These are phyloP conservation scores for Ceratobasidium sp. DNA, from an alignment of 1,284 basidiomycete species.

Conservation along the genomic window DNA sequence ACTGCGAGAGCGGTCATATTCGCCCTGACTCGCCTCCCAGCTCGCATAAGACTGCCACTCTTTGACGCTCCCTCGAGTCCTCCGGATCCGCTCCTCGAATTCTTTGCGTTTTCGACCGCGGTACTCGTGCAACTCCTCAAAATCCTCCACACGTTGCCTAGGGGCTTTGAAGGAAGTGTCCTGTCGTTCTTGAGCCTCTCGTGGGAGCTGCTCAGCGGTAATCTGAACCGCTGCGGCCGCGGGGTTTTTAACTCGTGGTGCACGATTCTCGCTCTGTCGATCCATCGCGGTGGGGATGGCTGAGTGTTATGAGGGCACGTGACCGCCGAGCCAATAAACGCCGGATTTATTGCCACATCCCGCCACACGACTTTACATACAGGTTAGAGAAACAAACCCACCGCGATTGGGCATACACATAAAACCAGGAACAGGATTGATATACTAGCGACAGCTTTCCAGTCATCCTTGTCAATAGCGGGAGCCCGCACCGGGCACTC, in stretches of 20 bases:
- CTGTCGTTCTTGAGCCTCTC: conserved; percentile 98
- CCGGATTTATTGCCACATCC: not conserved
- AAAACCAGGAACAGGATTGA: too few relatives aligned
- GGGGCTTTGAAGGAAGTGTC: conserved; percentile 91
- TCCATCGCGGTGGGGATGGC: conserved; percentile 7
- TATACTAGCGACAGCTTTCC: too few relatives aligned
- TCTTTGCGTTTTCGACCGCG: conserved; percentile 94
- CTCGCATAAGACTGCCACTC: conserved; percentile 71
- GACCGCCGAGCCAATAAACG: not conserved
- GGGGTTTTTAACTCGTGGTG: conserved; percentile 87
- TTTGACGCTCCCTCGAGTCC: conserved; percentile 84
- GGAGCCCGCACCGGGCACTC: too few relatives aligned
- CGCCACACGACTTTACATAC: not conserved
- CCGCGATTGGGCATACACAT: too few relatives aligned
- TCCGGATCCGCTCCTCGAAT: conserved; percentile 94
- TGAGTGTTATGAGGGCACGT: conserved; percentile 30
- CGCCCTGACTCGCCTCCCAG: conserved; percentile 94
- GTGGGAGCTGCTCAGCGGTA: conserved; percentile 96
- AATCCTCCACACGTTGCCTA: conserved; percentile 95
- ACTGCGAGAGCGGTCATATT: conserved; percentile 91
- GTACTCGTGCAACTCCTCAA: conserved; percentile 97
- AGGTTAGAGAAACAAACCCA: too few relatives aligned
- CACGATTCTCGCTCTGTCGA: conserved; percentile 51
- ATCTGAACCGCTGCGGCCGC: conserved; percentile 95
- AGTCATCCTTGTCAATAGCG: too few relatives aligned